Percentiles rank a stretch among this genome's conserved stretches.
Conservation (phyloP, 306 rosid genomes). For the Arachis hypogaea region DNA sequence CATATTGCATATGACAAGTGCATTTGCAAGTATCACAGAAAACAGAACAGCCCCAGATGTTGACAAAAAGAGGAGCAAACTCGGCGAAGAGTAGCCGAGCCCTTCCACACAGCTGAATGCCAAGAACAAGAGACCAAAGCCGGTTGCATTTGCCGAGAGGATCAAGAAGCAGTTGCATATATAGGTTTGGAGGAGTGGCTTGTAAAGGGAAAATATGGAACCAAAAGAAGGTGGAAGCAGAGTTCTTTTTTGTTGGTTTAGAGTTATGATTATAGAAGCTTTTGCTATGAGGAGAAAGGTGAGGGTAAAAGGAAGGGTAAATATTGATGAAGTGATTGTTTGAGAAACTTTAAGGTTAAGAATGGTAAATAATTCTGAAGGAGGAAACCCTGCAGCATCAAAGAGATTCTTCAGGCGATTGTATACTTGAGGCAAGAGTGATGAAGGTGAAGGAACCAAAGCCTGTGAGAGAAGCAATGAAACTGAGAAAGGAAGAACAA, state of each 20-base stretch:
- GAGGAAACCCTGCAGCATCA: slow-evolving; percentile 81
- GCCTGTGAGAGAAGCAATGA: slow-evolving; percentile 76
- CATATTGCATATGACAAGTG: slow-evolving; percentile 68
- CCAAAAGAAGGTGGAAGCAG: slow-evolving; percentile 43
- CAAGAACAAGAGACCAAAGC: slow-evolving; percentile 64
- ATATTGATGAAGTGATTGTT: slow-evolving; percentile 66
- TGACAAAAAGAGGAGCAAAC: slow-evolving; percentile 55
- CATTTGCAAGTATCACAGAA: slow-evolving; percentile 83
- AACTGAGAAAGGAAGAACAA: slow-evolving; percentile 80
- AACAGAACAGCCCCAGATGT: slow-evolving; percentile 74
- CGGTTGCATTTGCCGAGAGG: slow-evolving; percentile 75
- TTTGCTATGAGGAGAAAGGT: slow-evolving; percentile 75
- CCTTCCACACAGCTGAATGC: slow-evolving; percentile 62
- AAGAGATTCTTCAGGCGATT: slow-evolving; percentile 63
- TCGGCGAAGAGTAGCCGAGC: slow-evolving; percentile 53
- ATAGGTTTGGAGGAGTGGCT: slow-evolving; percentile 62
- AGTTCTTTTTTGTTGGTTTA: slow-evolving; percentile 50
- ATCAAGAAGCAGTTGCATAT: slow-evolving; percentile 66
- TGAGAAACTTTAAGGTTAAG: slow-evolving; percentile 81
- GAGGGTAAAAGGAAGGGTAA: slow-evolving; percentile 80
- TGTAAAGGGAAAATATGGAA: slow-evolving; percentile 55
- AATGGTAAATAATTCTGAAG: slow-evolving; percentile 63
- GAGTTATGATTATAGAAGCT: slow-evolving; percentile 64
- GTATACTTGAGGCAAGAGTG: slow-evolving; percentile 58
- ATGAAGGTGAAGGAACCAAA: slow-evolving; percentile 47